phyloP scores from a whole-genome alignment of 805 yeast genomes.

The Kuraishia hungarica region DNA sequence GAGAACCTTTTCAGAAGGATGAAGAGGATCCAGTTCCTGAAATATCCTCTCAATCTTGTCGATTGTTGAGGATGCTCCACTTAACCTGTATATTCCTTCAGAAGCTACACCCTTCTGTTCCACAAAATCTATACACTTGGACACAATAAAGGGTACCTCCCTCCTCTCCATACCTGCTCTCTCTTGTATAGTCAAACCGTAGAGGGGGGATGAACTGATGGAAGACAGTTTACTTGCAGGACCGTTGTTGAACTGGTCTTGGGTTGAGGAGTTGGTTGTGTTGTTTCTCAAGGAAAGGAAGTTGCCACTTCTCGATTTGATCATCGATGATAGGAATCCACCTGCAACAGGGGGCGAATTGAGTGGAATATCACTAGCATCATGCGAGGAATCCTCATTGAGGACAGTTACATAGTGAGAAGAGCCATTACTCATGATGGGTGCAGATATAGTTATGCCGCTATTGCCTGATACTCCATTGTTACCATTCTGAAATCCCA shows the following conservation, averaged over 20 bases:
- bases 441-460: too few relatives aligned
- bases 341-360: background rate
- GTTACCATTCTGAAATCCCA: background rate
- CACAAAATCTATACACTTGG: constrained; percentile 66
- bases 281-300: constrained; percentile 12
- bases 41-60: constrained; percentile 29
- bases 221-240: background rate
- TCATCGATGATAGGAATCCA: constrained; percentile 13
- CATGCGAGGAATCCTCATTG: background rate
- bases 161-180: constrained; percentile 56
- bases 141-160: constrained; percentile 60
- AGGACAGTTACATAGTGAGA: background rate
- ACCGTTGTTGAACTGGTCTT: constrained; percentile 3
- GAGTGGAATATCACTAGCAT: background rate
- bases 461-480: background rate
- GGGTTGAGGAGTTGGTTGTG: background rate
- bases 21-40: constrained; percentile 13
- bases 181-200: constrained; percentile 50
- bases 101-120: constrained; percentile 65
- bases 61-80: constrained; percentile 72
- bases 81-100: constrained; percentile 88
- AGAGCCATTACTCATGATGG: background rate
- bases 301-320: constrained; percentile 40
- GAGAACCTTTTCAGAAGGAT: constrained; percentile 21
- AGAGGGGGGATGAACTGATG: constrained; percentile 18